Conservation (phyloP, 495 filamentous ascomycete species). For the Lindgomyces ingoldianus region DNA sequence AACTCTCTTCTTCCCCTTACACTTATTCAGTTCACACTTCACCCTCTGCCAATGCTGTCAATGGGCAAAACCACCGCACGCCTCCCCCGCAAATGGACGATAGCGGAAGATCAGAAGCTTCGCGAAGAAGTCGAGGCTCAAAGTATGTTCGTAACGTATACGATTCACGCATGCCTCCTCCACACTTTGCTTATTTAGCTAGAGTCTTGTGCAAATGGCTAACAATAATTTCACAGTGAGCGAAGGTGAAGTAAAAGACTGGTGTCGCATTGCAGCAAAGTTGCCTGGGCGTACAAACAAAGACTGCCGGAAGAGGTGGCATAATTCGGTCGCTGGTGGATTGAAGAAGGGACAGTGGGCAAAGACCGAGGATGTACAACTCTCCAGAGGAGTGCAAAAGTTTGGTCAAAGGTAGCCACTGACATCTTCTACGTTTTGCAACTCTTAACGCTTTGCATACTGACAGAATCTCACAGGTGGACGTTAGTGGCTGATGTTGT, state of each 20-base stretch:
- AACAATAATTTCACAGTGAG: conserved; percentile 15
- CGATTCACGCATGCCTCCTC: background rate
- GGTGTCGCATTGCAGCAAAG: conserved; percentile 42
- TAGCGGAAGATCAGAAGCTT: conserved; percentile 33
- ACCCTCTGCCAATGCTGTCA: background rate
- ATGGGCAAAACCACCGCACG: conserved; percentile 6
- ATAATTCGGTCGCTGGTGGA: conserved; percentile 48
- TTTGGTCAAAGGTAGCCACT: conserved; percentile 41
- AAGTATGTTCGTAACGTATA: conserved; percentile 15
- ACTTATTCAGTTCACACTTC: background rate
- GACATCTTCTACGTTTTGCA: background rate
- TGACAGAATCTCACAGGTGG: conserved; percentile 16
- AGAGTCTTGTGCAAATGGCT: too few relatives aligned
- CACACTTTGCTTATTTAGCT: too few relatives aligned
- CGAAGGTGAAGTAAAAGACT: conserved; percentile 36
- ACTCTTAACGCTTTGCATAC: conserved; percentile 1
- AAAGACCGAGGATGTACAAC: conserved; percentile 45
- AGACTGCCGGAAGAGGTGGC: conserved; percentile 50
- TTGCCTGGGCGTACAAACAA: conserved; percentile 49
- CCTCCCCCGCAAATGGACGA: conserved; percentile 32
- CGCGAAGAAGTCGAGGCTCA: conserved; percentile 33
- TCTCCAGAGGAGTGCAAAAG: conserved; percentile 43
- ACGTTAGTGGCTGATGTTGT: conserved; percentile 33
- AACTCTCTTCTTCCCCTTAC: background rate
- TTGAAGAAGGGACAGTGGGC: conserved; percentile 49